Percentiles rank a stretch among this genome's conserved stretches.
Evolutionary conservation across 1,284 basidiomycete genomes (phyloP).

Genomic region (Mrakiaceae sp.): DNA sequence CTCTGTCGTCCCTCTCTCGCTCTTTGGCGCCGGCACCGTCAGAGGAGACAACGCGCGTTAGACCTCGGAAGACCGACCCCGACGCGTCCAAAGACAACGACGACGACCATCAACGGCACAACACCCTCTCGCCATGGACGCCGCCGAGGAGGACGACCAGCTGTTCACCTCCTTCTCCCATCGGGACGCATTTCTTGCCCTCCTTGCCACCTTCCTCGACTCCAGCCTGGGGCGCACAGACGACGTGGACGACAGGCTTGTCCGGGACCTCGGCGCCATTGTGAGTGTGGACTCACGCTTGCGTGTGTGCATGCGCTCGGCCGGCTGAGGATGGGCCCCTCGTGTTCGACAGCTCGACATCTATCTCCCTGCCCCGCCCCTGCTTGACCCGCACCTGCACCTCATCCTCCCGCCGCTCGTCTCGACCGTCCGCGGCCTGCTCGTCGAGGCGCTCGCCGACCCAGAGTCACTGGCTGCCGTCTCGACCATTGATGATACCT

Average conservation of each 20-base stretch:
- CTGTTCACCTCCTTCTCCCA: conserved; percentile 9
- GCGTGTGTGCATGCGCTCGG: too few relatives aligned
- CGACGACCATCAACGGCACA: neutral
- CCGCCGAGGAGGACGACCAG: conserved; percentile 5
- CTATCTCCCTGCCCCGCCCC: conserved; percentile 87
- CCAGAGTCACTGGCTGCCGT: too few relatives aligned
- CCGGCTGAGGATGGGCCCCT: too few relatives aligned
- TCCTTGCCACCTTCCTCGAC: conserved; percentile 1
- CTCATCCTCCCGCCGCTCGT: conserved; percentile 67
- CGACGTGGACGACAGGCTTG: conserved; percentile 42
- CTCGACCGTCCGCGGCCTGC: neutral
- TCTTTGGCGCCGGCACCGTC: too few relatives aligned
- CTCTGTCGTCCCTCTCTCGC: too few relatives aligned
- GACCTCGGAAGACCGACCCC: conserved; percentile 34
- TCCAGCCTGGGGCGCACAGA: neutral
- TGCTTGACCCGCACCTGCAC: conserved; percentile 93
- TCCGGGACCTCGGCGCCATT: conserved; percentile 36
- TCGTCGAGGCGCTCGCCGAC: neutral
- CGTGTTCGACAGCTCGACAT: conserved; percentile 52
- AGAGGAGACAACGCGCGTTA: conserved; percentile 9
- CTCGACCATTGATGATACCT: too few relatives aligned
- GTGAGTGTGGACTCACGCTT: conserved; percentile 22
- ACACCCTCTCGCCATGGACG: neutral
- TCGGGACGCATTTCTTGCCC: conserved; percentile 6
- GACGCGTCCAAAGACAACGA: conserved; percentile 25